Base-by-base conservation (phyloP, 2,329 filamentous ascomycete species). In the Juglanconis sp. region DNA sequence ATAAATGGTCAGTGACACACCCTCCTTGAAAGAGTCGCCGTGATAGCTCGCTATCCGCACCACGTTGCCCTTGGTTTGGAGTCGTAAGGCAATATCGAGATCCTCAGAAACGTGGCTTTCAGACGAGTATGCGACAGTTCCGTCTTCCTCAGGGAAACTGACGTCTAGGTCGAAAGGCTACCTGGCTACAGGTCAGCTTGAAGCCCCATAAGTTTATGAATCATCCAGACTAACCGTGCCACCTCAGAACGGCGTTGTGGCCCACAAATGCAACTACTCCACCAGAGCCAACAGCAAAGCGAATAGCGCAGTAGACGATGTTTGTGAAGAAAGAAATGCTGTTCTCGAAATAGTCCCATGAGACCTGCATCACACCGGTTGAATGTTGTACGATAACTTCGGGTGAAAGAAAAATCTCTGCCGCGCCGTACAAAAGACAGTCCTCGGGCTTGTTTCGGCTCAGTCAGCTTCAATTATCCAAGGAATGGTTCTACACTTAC, bases 271-370 rank as follows among this genome's bases (percentile, higher is more conserved):
- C 88, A 0, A 88, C 86, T 5, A 88, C 83, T 56, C 92, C 89
- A 4, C 89, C 89, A 55, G 84, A 87, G 6, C 85, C 83, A 32
- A 91, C 87, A 24, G 86, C 84, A 68, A 87, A 92, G 31, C 82
- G 80, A 67, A 92, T 92, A 40, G 87, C 84, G 0, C 84, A 87
- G 76, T 92, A 93, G 66, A 92, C 85, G 54, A 92, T 81, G 68
- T 92, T 87, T 47, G 89, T 92, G 75, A 92, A 92, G 76, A 89
- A 92, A 1, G 88, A 89, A 68, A 91, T 89, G 15, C 76, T 87
- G 65, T 88, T 89, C 72, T 92, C 89, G 67, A 92, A 92, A 73
- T 86, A 90, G 61, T 81, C 86, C 67, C 84, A 76, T 1, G 86
- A 83, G 17, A 92, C 87, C 65, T 92, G 86, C 88, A 92, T 92